Conservation (phyloP, 2,329 filamentous ascomycete species). For the Thyridium curvatum region DNA sequence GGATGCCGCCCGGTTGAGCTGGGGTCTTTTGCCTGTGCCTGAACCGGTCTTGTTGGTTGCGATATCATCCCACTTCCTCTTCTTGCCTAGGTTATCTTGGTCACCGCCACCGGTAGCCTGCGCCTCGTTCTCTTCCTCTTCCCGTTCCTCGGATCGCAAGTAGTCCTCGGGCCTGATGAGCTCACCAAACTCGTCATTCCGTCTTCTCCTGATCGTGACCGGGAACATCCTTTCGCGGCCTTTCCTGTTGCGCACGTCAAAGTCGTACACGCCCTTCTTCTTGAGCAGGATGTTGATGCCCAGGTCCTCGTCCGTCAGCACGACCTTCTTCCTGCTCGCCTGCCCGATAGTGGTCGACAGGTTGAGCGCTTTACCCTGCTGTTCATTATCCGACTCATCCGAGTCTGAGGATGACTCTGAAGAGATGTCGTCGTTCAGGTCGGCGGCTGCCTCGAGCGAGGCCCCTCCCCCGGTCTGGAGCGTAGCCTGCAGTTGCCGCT, state of each 20-base stretch:
- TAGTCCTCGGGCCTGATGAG: constrained; percentile 92
- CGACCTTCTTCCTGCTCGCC: constrained; percentile 77
- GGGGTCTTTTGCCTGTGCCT: constrained; percentile 54
- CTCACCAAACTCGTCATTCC: constrained; percentile 89
- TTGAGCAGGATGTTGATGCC: constrained; percentile 88
- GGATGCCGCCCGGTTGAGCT: constrained; percentile 31
- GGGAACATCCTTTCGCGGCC: constrained; percentile 92
- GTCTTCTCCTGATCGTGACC: constrained; percentile 70
- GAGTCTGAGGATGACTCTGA: constrained; percentile 82
- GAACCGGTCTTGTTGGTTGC: constrained; percentile 31
- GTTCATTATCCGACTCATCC: constrained; percentile 82
- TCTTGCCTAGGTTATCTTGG: constrained; percentile 72
- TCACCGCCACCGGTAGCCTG: constrained; percentile 40
- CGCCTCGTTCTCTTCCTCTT: constrained; percentile 58
- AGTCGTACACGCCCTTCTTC: constrained; percentile 87
- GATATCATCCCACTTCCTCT: constrained; percentile 85
- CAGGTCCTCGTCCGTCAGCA: constrained; percentile 81
- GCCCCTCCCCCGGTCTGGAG: constrained; percentile 60
- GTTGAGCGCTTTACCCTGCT: constrained; percentile 87
- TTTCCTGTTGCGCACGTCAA: constrained; percentile 83
- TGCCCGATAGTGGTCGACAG: constrained; percentile 81
- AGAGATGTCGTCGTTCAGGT: constrained; percentile 75
- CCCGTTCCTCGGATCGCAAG: constrained; percentile 83
- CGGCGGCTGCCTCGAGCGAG: constrained; percentile 62
- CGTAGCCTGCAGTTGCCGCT: constrained; percentile 79